Evolutionary conservation across 768 basidiomycete species (phyloP).

Genomic region (Boletus vinaceobasis): DNA sequence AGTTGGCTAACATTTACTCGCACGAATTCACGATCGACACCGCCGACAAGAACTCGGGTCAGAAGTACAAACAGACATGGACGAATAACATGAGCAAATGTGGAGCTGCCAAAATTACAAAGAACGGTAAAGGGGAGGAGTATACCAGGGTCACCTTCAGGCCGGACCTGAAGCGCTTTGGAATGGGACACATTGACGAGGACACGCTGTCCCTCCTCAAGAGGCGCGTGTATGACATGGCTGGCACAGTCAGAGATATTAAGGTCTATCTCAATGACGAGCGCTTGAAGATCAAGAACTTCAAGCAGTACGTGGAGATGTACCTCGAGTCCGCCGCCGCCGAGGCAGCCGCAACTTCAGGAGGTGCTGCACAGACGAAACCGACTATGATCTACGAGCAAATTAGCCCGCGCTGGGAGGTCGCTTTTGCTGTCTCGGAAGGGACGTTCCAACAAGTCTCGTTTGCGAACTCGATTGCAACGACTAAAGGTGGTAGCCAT

Average conservation of each 20-base stretch:
- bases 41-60: conserved; percentile 76
- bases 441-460: conserved; percentile 92
- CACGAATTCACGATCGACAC: conserved; percentile 95
- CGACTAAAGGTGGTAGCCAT: conserved; percentile 94
- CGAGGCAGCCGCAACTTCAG: conserved; percentile 63
- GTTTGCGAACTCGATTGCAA: conserved; percentile 96
- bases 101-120: conserved; percentile 89
- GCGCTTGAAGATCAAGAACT: conserved; percentile 86
- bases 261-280: conserved; percentile 95
- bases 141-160: conserved; percentile 91
- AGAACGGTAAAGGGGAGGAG: conserved; percentile 82
- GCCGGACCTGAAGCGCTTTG: conserved; percentile 89
- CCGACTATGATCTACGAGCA: conserved; percentile 80
- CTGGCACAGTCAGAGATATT: conserved; percentile 89
- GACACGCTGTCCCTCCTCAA: conserved; percentile 86
- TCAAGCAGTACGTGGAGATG: conserved; percentile 96
- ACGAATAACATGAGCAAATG: conserved; percentile 89
- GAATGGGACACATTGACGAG: conserved; percentile 87
- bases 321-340: conserved; percentile 78
- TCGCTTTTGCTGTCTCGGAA: conserved; percentile 92
- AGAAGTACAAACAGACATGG: conserved; percentile 97
- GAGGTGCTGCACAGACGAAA: conserved; percentile 77
- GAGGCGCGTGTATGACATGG: conserved; percentile 95
- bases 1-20: conserved; percentile 97
- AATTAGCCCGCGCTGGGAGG: conserved; percentile 83